These are phyloP conservation scores for barley (Hordeum vulgare) DNA, from an alignment of 176 grass and related monocot genomes.

Conservation along the genomic window MorexV3_pseudomolecules_assembly NC_058519.1:356246649-356247148, in stretches of 20 bases:
- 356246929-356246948: conserved; percentile 24
- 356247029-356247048: not conserved
- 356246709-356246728: conserved; percentile 44
- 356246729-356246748: conserved; percentile 27
- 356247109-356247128: not conserved
- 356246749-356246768: conserved; percentile 38
- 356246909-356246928: not conserved
- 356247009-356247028: conserved; percentile 7
- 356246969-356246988: conserved; percentile 35
- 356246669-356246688: conserved; percentile 8
- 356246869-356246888: conserved; percentile 28
- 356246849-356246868: not conserved
- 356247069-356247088: not conserved
- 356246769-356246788: conserved; percentile 42
- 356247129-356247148: not conserved
- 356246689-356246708: conserved; percentile 46
- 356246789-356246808: conserved; percentile 23
- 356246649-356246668: conserved; percentile 23
- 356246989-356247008: not conserved
- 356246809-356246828: conserved; percentile 19
- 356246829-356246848: conserved; percentile 17
- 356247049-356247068: conserved; percentile 22
- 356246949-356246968: conserved; percentile 10
- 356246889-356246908: conserved; percentile 32
- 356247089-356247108: not conserved